Base-by-base conservation (phyloP, 305 asterid species). In the Fraxinus dipetala region DNA sequence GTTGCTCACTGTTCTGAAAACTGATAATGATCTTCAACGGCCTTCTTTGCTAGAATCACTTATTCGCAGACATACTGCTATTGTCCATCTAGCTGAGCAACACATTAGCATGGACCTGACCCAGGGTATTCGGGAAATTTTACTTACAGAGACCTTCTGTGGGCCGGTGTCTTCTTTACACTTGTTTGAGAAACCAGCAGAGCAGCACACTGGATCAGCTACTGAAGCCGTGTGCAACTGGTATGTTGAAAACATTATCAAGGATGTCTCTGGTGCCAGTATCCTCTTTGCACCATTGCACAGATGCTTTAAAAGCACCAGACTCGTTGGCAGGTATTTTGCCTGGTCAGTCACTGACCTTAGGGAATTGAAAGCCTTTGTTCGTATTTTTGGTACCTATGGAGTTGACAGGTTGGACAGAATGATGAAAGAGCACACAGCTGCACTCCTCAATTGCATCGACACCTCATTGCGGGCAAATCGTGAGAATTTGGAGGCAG, bases 21-120 rank as follows among this genome's bases (percentile, higher is more conserved):
- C 92, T 16, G 98, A 94, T 87, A 89, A 95, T 54, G 98, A 96
- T 91, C 97, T 94, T 82, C 99, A 96, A 84, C 90, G 99, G 70
- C 98, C 99, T 72, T 91, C 98, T 48, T 92, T 96, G 81, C 88
- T 94, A 43, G 98, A 92, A 86, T 89, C 97, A 48, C 92, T 96
- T 76, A 91, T 96, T 70, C 98, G 78, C 78, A 91, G 98, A 72
- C 99, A 96, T 86, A 91, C 94, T 76, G 84, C 97, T 78, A 94
- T 96, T 78, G 89, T 94, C 81, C 98, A 94, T 89, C 90, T 96
- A 74, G 97, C 98, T 4, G 99, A 96, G 92, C 99, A 96, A 82
- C 99, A 96, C 74, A 91, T 96, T 81, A 96, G 98, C 91, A 96
- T 96, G 99, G 98, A 96, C 90, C 97, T 94, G 45, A 93, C 98